Conservation (phyloP, 176 grass and related monocot genomes). For the Oryza coarctata region DNA sequence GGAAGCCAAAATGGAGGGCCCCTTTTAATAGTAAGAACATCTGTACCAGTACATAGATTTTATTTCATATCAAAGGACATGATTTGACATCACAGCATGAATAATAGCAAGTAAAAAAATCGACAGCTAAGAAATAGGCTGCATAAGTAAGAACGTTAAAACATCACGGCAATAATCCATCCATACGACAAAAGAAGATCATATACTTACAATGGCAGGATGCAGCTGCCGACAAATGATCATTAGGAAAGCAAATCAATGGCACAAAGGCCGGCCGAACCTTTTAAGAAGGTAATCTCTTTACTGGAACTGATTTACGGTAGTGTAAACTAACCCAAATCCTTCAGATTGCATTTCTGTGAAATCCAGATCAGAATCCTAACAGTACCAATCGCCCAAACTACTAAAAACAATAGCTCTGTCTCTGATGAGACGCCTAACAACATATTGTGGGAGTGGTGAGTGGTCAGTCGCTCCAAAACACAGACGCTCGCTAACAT, state of each 20-base stretch:
- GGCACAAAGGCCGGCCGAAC: neutral
- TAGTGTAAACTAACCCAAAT: neutral
- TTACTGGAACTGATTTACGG: neutral
- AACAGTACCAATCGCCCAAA: neutral
- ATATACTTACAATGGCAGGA: neutral
- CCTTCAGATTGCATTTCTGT: neutral
- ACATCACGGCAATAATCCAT: neutral
- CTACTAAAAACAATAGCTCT: neutral
- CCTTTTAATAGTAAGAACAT: constrained; percentile 40
- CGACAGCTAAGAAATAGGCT: constrained; percentile 4
- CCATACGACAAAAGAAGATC: constrained; percentile 20
- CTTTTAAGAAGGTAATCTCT: neutral
- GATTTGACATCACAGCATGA: constrained; percentile 38
- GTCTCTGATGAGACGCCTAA: neutral
- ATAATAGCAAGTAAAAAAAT: neutral
- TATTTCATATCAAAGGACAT: constrained; percentile 43
- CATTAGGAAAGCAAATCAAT: neutral
- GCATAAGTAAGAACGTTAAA: neutral
- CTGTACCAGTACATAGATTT: constrained; percentile 20
- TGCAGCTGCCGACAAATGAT: constrained; percentile 2
- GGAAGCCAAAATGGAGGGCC: constrained; percentile 44
- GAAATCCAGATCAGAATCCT: constrained; percentile 5
- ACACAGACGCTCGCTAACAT: neutral
- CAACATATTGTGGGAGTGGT: neutral
- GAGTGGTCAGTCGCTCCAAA: constrained; percentile 6